A percentile compares a stretch with the other conserved stretches of the same genome.
These are phyloP conservation scores for Tylopilus cervinicoccineus DNA, from an alignment of 768 basidiomycete species.

Conservation along the genomic window DNA sequence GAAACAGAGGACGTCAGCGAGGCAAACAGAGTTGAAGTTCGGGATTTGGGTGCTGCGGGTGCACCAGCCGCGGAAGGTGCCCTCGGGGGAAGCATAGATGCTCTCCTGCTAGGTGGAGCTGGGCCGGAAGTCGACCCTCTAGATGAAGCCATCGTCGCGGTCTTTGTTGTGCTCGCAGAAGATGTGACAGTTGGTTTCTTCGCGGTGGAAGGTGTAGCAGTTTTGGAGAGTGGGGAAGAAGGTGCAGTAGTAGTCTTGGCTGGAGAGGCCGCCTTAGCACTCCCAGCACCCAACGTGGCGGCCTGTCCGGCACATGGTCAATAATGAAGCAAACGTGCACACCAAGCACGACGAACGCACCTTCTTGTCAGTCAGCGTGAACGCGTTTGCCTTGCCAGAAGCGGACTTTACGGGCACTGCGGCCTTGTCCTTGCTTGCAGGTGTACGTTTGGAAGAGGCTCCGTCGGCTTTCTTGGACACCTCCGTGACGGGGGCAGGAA, in stretches of 20 bases:
- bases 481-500: constrained; percentile 14
- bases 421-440: constrained; percentile 30
- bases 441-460: constrained; percentile 23
- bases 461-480: constrained; percentile 24
- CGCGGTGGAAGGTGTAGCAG: constrained; percentile 26
- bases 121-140: constrained; percentile 28
- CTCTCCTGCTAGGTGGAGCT: constrained; percentile 30
- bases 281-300: constrained; percentile 61
- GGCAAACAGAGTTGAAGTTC: constrained; percentile 28
- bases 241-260: constrained; percentile 39
- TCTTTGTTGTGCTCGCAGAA: constrained; percentile 32
- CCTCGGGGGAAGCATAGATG: constrained; percentile 33
- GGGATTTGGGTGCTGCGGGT: constrained; percentile 36
- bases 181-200: constrained; percentile 28
- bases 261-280: constrained; percentile 41
- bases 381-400: constrained; percentile 44
- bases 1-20: constrained; percentile 23
- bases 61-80: constrained; percentile 38
- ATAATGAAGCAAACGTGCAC: constrained; percentile 21
- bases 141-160: constrained; percentile 30
- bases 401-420: constrained; percentile 40
- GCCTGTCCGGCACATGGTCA: constrained; percentile 42
- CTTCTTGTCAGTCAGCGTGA: constrained; percentile 65
- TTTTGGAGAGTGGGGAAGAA: constrained; percentile 31
- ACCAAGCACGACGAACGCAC: constrained; percentile 36